A percentile compares a stretch with the other conserved stretches of the same genome.
phyloP scores from a whole-genome alignment of 1,284 basidiomycete genomes.

The Ustilago hordei region DNA sequence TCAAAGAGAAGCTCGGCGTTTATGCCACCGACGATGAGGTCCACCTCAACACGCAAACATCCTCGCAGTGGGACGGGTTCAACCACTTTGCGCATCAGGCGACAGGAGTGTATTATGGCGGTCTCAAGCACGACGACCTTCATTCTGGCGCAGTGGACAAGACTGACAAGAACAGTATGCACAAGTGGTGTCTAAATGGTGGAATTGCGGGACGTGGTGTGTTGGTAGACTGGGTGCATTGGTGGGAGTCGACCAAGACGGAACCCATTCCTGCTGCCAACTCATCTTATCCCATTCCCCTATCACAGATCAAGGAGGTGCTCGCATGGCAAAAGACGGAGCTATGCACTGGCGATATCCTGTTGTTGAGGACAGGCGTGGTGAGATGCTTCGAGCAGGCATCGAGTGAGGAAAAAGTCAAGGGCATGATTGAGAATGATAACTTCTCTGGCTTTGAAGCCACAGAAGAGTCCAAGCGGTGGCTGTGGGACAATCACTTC shows the following conservation, averaged over 20 bases:
- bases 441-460: slow-evolving; percentile 46
- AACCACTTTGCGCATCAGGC: slow-evolving; percentile 47
- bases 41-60: too few species aligned
- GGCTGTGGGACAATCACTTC: slow-evolving; percentile 49
- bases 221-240: slow-evolving; percentile 48
- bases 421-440: slow-evolving; percentile 43
- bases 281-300: slow-evolving; percentile 34
- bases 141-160: slow-evolving; percentile 33
- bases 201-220: slow-evolving; percentile 46
- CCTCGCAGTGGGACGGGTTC: slow-evolving; percentile 50
- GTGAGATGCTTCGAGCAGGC: slow-evolving; percentile 47
- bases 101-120: slow-evolving; percentile 36
- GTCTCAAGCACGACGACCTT: slow-evolving; percentile 39
- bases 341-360: slow-evolving; percentile 31
- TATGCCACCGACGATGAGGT: too few species aligned
- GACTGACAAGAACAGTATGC: slow-evolving; percentile 36
- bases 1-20: too few species aligned
- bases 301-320: slow-evolving; percentile 39
- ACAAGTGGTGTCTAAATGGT: slow-evolving; percentile 39
- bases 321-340: slow-evolving; percentile 32
- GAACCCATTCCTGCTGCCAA: slow-evolving; percentile 31
- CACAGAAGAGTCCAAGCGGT: slow-evolving; percentile 41
- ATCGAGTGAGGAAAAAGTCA: slow-evolving; percentile 24
- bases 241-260: slow-evolving; percentile 45
- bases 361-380: slow-evolving; percentile 39